These are phyloP conservation scores for Rostrohypoxylon terebratum DNA, from an alignment of 495 filamentous ascomycete species.

Conservation along the genomic window DNA sequence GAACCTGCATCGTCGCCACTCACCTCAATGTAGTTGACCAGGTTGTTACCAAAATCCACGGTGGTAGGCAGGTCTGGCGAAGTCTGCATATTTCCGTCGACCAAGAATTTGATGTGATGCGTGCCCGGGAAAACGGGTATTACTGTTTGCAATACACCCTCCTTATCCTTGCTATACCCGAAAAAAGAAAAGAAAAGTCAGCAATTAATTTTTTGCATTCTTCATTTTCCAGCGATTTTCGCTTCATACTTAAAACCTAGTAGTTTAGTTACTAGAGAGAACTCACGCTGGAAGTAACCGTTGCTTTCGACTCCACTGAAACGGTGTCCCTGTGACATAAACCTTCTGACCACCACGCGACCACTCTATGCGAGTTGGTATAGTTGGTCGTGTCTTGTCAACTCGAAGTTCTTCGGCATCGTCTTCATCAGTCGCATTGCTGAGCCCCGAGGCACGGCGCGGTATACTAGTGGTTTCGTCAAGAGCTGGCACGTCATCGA, in stretches of 20 bases:
- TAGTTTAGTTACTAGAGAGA: slow-evolving; percentile 8
- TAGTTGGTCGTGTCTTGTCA: slow-evolving; percentile 70
- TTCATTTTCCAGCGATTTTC: not conserved
- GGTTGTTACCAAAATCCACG: slow-evolving; percentile 94
- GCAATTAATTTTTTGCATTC: slow-evolving; percentile 9
- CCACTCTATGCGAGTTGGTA: slow-evolving; percentile 90
- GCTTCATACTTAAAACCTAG: not conserved
- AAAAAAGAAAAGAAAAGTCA: slow-evolving; percentile 18
- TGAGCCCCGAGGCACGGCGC: slow-evolving; percentile 71
- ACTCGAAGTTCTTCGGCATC: slow-evolving; percentile 77
- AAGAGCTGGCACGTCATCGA: slow-evolving; percentile 61
- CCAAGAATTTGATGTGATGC: slow-evolving; percentile 95
- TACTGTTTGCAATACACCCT: slow-evolving; percentile 74
- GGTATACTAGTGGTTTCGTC: slow-evolving; percentile 60
- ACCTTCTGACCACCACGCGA: slow-evolving; percentile 81
- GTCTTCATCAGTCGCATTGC: slow-evolving; percentile 83
- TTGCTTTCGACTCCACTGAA: slow-evolving; percentile 93
- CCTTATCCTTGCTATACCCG: slow-evolving; percentile 60
- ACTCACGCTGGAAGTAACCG: slow-evolving; percentile 85
- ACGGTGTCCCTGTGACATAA: slow-evolving; percentile 97
- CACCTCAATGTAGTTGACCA: slow-evolving; percentile 98
- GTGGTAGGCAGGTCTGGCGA: slow-evolving; percentile 90
- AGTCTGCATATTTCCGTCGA: slow-evolving; percentile 91
- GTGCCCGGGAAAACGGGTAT: slow-evolving; percentile 90
- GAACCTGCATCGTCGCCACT: slow-evolving; percentile 74